Evolutionary conservation across 345 rosid species (phyloP), one percentile per base, ranked within the genome.

Genomic region (Gossypium arboreum): DNA sequence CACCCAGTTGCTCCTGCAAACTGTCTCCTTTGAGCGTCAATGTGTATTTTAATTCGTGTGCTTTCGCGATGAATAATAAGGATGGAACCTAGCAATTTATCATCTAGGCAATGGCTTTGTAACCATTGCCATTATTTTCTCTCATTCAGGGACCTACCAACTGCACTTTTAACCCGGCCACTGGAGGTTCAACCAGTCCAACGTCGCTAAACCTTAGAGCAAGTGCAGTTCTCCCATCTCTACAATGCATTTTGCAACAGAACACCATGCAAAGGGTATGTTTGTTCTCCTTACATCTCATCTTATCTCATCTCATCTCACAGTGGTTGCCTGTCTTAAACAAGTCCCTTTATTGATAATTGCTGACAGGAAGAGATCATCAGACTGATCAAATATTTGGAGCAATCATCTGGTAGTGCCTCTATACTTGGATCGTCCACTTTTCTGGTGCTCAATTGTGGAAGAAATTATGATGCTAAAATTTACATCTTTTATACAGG

Each of bases 361-460:
- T 83, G 68, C 73, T 85, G 80, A 78, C 98, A 95, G 98, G 99
- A 95, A 51, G 99, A 95, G 86, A 87, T 95, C 79, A 66, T 93
- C 77, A 89, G 89, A 84, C 81, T 93, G 84, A 88, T 95, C 75
- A 95, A 89, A 78, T 79, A 77, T 78, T 76, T 88, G 85, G 99
- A 93, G 88, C 94, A 88, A 87, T 75, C 75, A 67, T 89, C 89
- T 77, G 97, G 99, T 95, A 91, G 72, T 66, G 65, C 78, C 72
- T 66, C 29, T 64, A 62, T 51, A 16, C 55, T 60, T 69, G 9
- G 18, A 15, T 56, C 66, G 44, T 62, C 57, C 11, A 9, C 39
- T 67, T 61, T 79, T 64, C 55, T 18, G 41, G 41, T 63, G 55
- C 67, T 73, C 47, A 11, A 39, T 22, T 2, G 3, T 17, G 27